Conservation (phyloP, 2,329 filamentous ascomycete species). For the Fusarium piperis region DNA sequence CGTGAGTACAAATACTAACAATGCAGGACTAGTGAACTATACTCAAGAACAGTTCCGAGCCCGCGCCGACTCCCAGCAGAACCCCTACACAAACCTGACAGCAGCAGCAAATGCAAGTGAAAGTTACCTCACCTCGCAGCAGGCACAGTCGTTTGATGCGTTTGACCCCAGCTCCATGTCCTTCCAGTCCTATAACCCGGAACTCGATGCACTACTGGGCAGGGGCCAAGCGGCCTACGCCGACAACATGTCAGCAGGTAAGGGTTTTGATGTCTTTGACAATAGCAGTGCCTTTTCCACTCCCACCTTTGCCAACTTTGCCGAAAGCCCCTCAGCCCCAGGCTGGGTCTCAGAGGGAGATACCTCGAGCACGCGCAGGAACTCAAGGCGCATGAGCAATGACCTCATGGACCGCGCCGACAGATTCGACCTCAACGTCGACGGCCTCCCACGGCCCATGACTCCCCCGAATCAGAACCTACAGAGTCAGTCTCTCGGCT, state of each 20-base stretch:
- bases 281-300: slow-evolving; percentile 58
- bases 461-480: slow-evolving; percentile 71
- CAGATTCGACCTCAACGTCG: slow-evolving; percentile 66
- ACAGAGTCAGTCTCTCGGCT: slow-evolving; percentile 59
- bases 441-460: slow-evolving; percentile 61
- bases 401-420: slow-evolving; percentile 68
- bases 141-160: slow-evolving; percentile 62
- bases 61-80: slow-evolving; percentile 72
- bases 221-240: slow-evolving; percentile 57
- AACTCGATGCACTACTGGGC: slow-evolving; percentile 57
- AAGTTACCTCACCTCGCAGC: slow-evolving; percentile 67
- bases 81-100: slow-evolving; percentile 47
- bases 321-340: slow-evolving; percentile 56
- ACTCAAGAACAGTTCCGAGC: slow-evolving; percentile 79
- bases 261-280: slow-evolving; percentile 62
- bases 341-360: slow-evolving; percentile 64
- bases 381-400: slow-evolving; percentile 64
- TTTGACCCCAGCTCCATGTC: slow-evolving; percentile 55
- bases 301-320: slow-evolving; percentile 61
- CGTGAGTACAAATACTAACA: slow-evolving; percentile 65
- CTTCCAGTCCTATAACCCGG: slow-evolving; percentile 58
- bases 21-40: slow-evolving; percentile 62
- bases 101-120: slow-evolving; percentile 55
- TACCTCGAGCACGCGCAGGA: slow-evolving; percentile 53
- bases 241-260: slow-evolving; percentile 53